Base-by-base conservation (phyloP, 768 basidiomycete species). In the Paxillus ammoniavirescens region DNA sequence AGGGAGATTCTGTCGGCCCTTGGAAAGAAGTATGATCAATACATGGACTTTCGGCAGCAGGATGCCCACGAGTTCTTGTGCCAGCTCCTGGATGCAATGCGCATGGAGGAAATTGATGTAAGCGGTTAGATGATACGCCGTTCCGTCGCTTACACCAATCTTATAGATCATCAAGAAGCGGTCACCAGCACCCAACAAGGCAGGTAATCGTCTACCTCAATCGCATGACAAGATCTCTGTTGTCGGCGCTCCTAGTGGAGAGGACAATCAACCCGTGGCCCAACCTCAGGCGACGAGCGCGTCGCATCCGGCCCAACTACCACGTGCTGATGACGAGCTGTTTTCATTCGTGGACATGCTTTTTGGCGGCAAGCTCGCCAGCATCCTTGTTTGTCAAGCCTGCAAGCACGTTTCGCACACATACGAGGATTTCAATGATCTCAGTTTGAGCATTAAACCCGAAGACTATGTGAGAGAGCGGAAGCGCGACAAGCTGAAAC, bases 341-440 rank as follows among this genome's bases (percentile, higher is more conserved):
- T 65, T 80, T 5, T 86, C 94, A 0, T 88, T 96, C 57, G 82
- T 89, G 5, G 94, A 97, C 70, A 89, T 91, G 75, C 77, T 97
- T 52, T 98, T 97, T 62, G 90, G 91, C 31, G 95, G 95, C 5
- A 82, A 84, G 62, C 78, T 98, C 45, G 86, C 92, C 5, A 91
- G 89, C 72, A 87, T 97, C 65, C 87, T 98, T 46, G 89, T 98
- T 3, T 98, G 95, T 68, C 92, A 94, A 61, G 82, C 83, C 54
- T 98, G 95, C 82, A 95, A 96, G 69, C 84, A 91, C 62, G 83
- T 97, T 47, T 96, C 93, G 2, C 86, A 93, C 59, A 68, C 7
- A 88, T 89, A 90, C 65, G 95, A 98, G 69, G 92, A 93, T 65
- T 98, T 97, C 69, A 87, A 89, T 67, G 95, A 97, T 69, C 86